Evolutionary conservation across 2,329 filamentous ascomycete species (phyloP), one percentile per base, ranked within the genome.

Genomic region (Canariomyces notabilis): DNA sequence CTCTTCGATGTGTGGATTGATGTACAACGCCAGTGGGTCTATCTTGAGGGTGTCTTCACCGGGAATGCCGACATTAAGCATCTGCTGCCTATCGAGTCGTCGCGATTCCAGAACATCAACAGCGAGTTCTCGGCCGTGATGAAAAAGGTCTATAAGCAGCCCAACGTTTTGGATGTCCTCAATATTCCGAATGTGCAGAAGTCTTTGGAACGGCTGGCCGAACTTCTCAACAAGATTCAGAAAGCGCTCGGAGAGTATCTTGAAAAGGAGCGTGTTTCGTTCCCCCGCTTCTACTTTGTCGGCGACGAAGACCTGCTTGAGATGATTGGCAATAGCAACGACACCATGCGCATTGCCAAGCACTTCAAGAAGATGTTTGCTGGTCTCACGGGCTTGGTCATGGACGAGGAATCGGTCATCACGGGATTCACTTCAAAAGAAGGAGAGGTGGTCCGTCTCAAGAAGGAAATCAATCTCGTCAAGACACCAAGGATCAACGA

Each of bases 321-420:
- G 67, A 99, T 99, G 70, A 99, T 99, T 55, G 93, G 93, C 63
- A 99, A 99, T 67, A 97, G 91, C 70, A 96, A 96, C 61, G 93
- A 99, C 61, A 95, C 91, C 8, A 72, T 93, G 50, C 89, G 93
- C 44, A 94, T 98, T 56, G 89, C 93, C 33, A 98, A 98, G 66
- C 94, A 99, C 71, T 89, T 99, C 74, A 91, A 95, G 66, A 99
- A 99, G 75, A 99, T 99, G 93, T 99, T 99, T 73, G 93, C 94
- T 53, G 93, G 93, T 52, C 76, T 98, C 38, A 91, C 85, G 4
- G 93, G 93, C 3, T 77, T 98, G 29, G 74, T 90, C 34, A 91
- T 96, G 74, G 89, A 95, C 56, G 89, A 97, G 44, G 87, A 96
- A 58, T 81, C 83, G 20, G 82, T 88, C 52, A 97, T 99, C 53